These are phyloP conservation scores for Kazachstania viticola DNA, from an alignment of 805 yeast genomes.

Conservation along the genomic window DNA sequence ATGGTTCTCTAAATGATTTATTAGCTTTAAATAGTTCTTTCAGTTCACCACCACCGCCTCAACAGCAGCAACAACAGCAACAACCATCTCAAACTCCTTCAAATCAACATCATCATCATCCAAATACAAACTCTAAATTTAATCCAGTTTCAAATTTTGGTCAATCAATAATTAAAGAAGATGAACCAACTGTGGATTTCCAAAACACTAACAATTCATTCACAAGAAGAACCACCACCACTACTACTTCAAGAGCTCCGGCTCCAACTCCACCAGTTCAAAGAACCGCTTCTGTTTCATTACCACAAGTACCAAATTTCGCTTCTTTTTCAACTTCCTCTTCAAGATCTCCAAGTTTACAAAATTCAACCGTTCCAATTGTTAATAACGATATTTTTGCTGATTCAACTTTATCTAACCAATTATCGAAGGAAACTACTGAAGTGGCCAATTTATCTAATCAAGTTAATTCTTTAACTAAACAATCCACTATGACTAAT, in stretches of 20 bases:
- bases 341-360: not conserved
- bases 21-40: slow-evolving; percentile 48
- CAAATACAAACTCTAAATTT: slow-evolving; percentile 36
- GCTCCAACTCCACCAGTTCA: slow-evolving; percentile 26
- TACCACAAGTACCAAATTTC: slow-evolving; percentile 26
- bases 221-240: not conserved
- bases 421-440: slow-evolving; percentile 66
- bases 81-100: not conserved
- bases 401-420: slow-evolving; percentile 49
- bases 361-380: not conserved
- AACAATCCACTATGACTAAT: slow-evolving; percentile 60
- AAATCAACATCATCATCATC: slow-evolving; percentile 15
- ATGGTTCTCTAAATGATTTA: slow-evolving; percentile 55
- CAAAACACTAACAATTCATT: slow-evolving; percentile 2
- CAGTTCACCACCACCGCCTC: slow-evolving; percentile 27
- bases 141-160: slow-evolving; percentile 84
- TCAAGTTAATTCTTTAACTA: slow-evolving; percentile 67
- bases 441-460: slow-evolving; percentile 80
- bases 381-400: slow-evolving; percentile 41
- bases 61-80: slow-evolving; percentile 3
- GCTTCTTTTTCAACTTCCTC: slow-evolving; percentile 9
- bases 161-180: slow-evolving; percentile 43
- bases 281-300: slow-evolving; percentile 29
- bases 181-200: slow-evolving; percentile 23
- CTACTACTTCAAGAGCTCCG: too few species aligned